These are phyloP conservation scores for Fagus crenata DNA, from an alignment of 306 rosid genomes.

Conservation along the genomic window DNA sequence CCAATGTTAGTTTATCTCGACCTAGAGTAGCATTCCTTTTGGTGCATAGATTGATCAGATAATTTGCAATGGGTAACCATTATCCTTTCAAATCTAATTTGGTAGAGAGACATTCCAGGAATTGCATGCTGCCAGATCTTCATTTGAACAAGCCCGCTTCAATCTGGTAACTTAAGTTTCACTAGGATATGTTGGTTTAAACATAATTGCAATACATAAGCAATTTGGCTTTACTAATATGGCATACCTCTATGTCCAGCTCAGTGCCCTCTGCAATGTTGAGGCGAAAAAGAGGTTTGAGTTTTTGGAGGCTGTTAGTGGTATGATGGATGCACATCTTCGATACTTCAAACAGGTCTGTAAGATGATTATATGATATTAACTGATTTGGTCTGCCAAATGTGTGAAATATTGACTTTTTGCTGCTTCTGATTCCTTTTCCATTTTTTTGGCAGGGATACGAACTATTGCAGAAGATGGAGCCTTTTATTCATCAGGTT, in stretches of 20 bases:
- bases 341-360: slow-evolving; percentile 80
- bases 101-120: slow-evolving; percentile 79
- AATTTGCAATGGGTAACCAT: slow-evolving; percentile 39
- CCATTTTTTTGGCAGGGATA: slow-evolving; percentile 44
- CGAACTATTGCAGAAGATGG: slow-evolving; percentile 49
- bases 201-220: slow-evolving; percentile 24
- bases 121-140: slow-evolving; percentile 59
- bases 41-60: slow-evolving; percentile 21
- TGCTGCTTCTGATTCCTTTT: slow-evolving; percentile 18
- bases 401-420: slow-evolving; percentile 18
- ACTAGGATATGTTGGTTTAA: slow-evolving; percentile 17
- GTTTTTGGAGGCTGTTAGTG: slow-evolving; percentile 69
- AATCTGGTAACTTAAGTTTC: slow-evolving; percentile 61
- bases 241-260: slow-evolving; percentile 40
- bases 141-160: slow-evolving; percentile 82
- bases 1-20: slow-evolving; percentile 20
- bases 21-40: slow-evolving; percentile 13
- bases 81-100: slow-evolving; percentile 58
- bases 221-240: slow-evolving; percentile 28
- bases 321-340: slow-evolving; percentile 83
- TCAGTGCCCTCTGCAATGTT: slow-evolving; percentile 56
- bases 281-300: slow-evolving; percentile 73
- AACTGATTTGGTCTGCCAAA: background rate
- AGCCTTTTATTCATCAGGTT: slow-evolving; percentile 58
- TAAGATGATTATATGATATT: slow-evolving; percentile 20